A percentile compares a stretch with the other conserved stretches of the same genome.
These are phyloP conservation scores for Candolleomyces efflorescens DNA, from an alignment of 768 basidiomycete species.

Conservation along the genomic window DNA sequence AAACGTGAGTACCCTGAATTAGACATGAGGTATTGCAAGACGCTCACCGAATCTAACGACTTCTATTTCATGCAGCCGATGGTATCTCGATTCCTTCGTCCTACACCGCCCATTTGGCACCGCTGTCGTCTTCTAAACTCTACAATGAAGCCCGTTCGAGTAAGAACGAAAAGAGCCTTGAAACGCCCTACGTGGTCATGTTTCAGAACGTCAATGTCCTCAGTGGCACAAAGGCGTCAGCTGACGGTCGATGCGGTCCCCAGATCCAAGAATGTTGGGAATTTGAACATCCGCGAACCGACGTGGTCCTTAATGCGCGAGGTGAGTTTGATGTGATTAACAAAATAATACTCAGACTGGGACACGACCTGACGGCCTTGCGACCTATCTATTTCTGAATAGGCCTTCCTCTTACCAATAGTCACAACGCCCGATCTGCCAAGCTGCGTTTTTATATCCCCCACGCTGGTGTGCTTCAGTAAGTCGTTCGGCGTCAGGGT, in stretches of 20 bases:
- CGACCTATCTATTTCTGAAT: conserved; percentile 2
- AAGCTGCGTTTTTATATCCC: conserved; percentile 89
- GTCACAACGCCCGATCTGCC: conserved; percentile 89
- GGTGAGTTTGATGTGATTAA: conserved; percentile 40
- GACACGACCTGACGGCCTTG: neutral
- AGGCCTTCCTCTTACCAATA: conserved; percentile 94
- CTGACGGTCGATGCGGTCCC: conserved; percentile 66
- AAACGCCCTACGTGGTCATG: conserved; percentile 99
- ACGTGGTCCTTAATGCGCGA: conserved; percentile 66
- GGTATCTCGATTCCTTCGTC: conserved; percentile 97
- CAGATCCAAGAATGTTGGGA: conserved; percentile 96
- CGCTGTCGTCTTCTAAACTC: conserved; percentile 90
- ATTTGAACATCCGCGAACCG: conserved; percentile 89
- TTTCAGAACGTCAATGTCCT: conserved; percentile 91
- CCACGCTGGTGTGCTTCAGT: conserved; percentile 88
- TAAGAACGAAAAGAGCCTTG: conserved; percentile 68
- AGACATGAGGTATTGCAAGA: neutral
- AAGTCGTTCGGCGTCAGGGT: conserved; percentile 16
- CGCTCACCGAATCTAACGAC: neutral
- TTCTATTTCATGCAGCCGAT: conserved; percentile 47
- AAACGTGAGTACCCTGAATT: conserved; percentile 58
- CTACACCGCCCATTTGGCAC: conserved; percentile 93
- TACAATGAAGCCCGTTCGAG: conserved; percentile 73
- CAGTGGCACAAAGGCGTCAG: conserved; percentile 67
- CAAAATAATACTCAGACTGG: neutral